Evolutionary conservation across 2,329 filamentous ascomycete species (phyloP).

Genomic region (Cryphonectria japonica): DNA sequence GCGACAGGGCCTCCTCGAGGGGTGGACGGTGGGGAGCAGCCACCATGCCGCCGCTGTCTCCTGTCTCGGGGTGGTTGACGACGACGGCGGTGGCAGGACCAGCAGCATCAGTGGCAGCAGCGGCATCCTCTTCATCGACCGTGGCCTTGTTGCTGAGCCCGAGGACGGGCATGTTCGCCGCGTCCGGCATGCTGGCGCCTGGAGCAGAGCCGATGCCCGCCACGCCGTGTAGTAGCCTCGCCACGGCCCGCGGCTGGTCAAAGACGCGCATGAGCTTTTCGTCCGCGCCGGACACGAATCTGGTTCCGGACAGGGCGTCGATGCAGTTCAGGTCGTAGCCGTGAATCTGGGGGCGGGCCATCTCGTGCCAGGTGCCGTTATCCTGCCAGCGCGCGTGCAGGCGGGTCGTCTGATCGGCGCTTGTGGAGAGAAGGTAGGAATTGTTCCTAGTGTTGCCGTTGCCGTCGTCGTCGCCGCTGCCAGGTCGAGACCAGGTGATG

Average conservation of each 20-base stretch:
- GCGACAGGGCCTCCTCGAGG: slow-evolving; percentile 84
- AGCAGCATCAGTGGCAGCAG: slow-evolving; percentile 38
- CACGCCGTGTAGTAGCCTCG: slow-evolving; percentile 70
- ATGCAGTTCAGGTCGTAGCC: slow-evolving; percentile 98
- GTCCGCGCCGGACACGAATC: slow-evolving; percentile 93
- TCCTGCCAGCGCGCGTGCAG: slow-evolving; percentile 80
- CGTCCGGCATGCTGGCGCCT: slow-evolving; percentile 68
- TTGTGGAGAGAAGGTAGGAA: slow-evolving; percentile 81
- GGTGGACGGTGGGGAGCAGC: slow-evolving; percentile 73
- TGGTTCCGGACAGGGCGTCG: slow-evolving; percentile 70
- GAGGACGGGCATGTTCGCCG: slow-evolving; percentile 91
- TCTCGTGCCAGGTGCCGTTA: slow-evolving; percentile 82
- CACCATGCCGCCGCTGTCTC: slow-evolving; percentile 57
- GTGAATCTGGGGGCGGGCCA: slow-evolving; percentile 94
- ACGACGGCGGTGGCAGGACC: slow-evolving; percentile 34
- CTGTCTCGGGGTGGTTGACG: slow-evolving; percentile 43
- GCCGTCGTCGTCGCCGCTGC: slow-evolving; percentile 45
- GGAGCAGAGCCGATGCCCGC: slow-evolving; percentile 58
- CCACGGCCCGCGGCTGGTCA: slow-evolving; percentile 82
- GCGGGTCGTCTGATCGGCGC: slow-evolving; percentile 89
- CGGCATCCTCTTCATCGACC: slow-evolving; percentile 54
- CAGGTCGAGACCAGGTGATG: slow-evolving; percentile 82
- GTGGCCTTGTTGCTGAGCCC: slow-evolving; percentile 96
- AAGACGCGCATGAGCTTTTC: slow-evolving; percentile 98
- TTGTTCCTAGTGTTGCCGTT: background rate